Base-by-base conservation (phyloP, 2,329 filamentous ascomycete genomes). In the Keithomyces neogunnii region DNA sequence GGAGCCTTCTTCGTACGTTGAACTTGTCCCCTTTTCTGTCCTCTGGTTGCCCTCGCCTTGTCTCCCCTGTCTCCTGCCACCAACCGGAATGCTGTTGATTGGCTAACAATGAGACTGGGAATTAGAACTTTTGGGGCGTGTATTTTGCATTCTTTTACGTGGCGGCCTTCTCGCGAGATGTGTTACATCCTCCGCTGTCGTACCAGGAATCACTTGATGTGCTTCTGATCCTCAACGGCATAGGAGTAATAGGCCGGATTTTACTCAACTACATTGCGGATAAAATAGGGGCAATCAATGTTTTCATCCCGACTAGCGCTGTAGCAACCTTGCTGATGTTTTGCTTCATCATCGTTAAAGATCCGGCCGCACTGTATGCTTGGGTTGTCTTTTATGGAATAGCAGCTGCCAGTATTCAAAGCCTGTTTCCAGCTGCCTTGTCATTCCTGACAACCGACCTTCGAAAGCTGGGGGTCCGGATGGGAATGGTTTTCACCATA, bases 301-400 rank as follows among this genome's bases (percentile, higher is more conserved):
- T 73, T 0, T 72, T 81, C 26, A 72, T 81, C 13, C 72, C 78
- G 0, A 72, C 71, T 0, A 66, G 80, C 10, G 54, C 76, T 2
- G 69, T 73, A 0, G 69, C 73, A 0, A 64, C 77, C 0, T 60
- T 81, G 11, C 62, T 59, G 43, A 63, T 81, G 32, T 68, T 62
- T 32, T 72, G 70, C 30, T 86, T 82, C 82, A 71, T 75, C 0
- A 74, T 72, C 0, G 76, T 85, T 0, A 48, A 56, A 4, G 57
- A 54, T 5, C 54, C 65, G 0, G 51, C 57, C 0, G 63, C 56
- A 0, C 56, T 57, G 13, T 87, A 86, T 59, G 73, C 70, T 0
- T 89, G 86, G 74, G 70, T 78, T 0, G 68, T 73, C 0, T 72
- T 84, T 51, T 87, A 85, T 60, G 86, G 86, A 1, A 70, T 87